Conservation (phyloP, 192 early-diverging fungal species). For the Haplosporangium gracile region DNA sequence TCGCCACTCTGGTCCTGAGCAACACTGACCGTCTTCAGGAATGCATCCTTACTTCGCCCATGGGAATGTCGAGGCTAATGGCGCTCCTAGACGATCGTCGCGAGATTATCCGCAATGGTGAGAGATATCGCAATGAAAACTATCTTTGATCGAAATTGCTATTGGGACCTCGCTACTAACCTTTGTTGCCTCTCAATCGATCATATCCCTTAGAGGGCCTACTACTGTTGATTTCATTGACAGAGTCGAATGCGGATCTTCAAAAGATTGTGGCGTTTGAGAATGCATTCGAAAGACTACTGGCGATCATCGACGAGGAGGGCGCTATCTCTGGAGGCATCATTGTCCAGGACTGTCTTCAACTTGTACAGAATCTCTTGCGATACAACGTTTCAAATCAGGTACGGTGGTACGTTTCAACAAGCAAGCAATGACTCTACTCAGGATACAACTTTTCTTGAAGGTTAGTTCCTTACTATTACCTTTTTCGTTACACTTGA, state of each 20-base stretch:
- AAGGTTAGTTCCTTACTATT: background rate
- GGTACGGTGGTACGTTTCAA: constrained; percentile 58
- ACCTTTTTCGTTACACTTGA: background rate
- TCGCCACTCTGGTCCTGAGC: constrained; percentile 80
- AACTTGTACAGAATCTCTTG: constrained; percentile 91
- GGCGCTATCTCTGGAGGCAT: constrained; percentile 93
- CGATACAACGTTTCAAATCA: constrained; percentile 98
- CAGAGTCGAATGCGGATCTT: constrained; percentile 93
- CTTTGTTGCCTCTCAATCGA: background rate
- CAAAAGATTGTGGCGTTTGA: constrained; percentile 99
- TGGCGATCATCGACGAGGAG: constrained; percentile 91
- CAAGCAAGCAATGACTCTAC: too few relatives aligned
- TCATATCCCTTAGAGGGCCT: constrained; percentile 81
- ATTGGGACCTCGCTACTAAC: background rate
- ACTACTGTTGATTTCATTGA: constrained; percentile 90
- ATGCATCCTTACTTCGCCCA: constrained; percentile 87
- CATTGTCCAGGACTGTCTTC: constrained; percentile 97
- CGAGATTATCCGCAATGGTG: constrained; percentile 97
- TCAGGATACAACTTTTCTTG: background rate
- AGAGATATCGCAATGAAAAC: background rate
- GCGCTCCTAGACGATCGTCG: constrained; percentile 93
- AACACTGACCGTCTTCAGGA: constrained; percentile 78
- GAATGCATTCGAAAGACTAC: constrained; percentile 94
- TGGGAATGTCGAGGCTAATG: constrained; percentile 88
- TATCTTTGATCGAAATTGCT: background rate